Conservation (phyloP, 2,329 filamentous ascomycete species). For the Aspergillus aculeatus region DNA sequence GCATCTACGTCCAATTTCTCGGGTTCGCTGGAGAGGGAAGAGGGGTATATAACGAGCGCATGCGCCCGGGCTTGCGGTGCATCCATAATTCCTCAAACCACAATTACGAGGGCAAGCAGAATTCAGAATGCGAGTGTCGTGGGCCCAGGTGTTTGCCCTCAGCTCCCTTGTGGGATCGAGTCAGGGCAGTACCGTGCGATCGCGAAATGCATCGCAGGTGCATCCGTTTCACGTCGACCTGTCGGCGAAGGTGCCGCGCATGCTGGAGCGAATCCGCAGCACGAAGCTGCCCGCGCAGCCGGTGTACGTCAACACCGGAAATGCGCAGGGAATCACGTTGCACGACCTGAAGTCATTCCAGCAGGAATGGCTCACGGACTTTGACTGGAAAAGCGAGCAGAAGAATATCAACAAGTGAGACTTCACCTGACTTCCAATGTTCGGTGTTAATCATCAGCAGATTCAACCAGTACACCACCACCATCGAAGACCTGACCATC, state of each 20-base stretch:
- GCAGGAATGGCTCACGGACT: background rate
- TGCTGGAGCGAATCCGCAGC: background rate
- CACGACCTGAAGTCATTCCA: background rate
- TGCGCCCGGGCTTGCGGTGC: background rate
- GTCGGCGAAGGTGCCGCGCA: background rate
- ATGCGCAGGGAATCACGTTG: background rate
- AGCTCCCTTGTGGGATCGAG: background rate
- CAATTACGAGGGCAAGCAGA: background rate
- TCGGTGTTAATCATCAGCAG: background rate
- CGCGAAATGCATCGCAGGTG: background rate
- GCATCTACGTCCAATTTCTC: background rate
- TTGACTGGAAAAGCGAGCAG: background rate
- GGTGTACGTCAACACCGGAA: background rate
- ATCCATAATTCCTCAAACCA: background rate
- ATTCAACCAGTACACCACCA: constrained; percentile 10
- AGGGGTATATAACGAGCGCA: background rate
- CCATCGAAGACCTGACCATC: constrained; percentile 8
- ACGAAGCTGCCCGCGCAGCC: background rate
- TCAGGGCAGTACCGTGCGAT: background rate
- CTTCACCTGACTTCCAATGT: no score
- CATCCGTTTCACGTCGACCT: background rate
- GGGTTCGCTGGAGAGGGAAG: background rate
- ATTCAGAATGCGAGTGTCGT: background rate
- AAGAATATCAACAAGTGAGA: background rate
- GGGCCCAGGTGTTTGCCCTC: background rate